These are phyloP conservation scores for Flueggea neowawraea DNA, from an alignment of 441 rosid genomes.

Conservation along the genomic window DNA sequence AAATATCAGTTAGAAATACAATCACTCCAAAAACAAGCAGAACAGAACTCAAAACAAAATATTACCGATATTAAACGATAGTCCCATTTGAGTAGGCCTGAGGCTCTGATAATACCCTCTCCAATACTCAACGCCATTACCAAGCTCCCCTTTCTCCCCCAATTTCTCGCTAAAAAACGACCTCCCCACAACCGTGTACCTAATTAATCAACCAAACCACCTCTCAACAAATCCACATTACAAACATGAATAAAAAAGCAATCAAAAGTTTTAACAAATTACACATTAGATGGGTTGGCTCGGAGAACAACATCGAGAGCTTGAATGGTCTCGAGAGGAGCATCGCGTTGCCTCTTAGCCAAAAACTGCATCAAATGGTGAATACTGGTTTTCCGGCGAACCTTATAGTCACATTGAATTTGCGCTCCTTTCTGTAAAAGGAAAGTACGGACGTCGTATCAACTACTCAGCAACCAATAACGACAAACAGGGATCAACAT, in stretches of 20 bases:
- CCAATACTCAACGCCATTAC: slow-evolving; percentile 60
- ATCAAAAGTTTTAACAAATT: background rate
- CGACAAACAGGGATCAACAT: too few relatives aligned
- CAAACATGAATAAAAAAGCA: background rate
- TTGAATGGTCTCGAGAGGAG: slow-evolving; percentile 63
- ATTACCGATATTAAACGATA: slow-evolving; percentile 72
- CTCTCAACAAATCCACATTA: background rate
- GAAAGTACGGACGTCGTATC: background rate
- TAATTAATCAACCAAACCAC: slow-evolving; percentile 5
- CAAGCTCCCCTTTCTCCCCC: slow-evolving; percentile 43
- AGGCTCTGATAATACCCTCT: slow-evolving; percentile 69
- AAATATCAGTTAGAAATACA: background rate
- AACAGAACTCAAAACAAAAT: background rate
- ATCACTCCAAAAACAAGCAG: background rate
- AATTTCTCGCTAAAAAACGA: slow-evolving; percentile 41
- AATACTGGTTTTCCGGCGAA: slow-evolving; percentile 35
- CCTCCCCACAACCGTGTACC: slow-evolving; percentile 54
- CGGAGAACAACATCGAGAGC: slow-evolving; percentile 64
- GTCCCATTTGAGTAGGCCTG: slow-evolving; percentile 72
- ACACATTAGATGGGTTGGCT: slow-evolving; percentile 38
- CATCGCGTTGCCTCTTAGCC: slow-evolving; percentile 28
- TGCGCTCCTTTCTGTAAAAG: slow-evolving; percentile 37
- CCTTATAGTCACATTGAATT: slow-evolving; percentile 50
- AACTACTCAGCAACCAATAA: too few relatives aligned
- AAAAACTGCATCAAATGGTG: slow-evolving; percentile 39